Conservation (phyloP, 148 eudicot species). For the Rhododendron ferrugineum region DNA sequence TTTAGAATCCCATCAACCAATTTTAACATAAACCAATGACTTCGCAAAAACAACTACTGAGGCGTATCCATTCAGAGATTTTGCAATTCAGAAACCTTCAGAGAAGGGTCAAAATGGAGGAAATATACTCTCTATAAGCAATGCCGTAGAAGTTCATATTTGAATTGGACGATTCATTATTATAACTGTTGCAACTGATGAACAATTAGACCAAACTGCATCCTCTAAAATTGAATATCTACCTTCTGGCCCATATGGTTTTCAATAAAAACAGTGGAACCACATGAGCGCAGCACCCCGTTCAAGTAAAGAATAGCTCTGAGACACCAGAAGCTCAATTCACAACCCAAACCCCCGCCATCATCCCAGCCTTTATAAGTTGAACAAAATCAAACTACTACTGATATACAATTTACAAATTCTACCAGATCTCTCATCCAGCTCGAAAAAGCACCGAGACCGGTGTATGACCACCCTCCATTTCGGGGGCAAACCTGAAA, state of each 20-base stretch:
- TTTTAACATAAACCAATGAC: neutral
- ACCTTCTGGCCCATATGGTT: constrained; percentile 24
- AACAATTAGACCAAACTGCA: constrained; percentile 14
- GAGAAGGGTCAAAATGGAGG: neutral
- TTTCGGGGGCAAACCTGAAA: constrained; percentile 19
- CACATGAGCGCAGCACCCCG: constrained; percentile 28
- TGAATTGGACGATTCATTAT: constrained; percentile 7
- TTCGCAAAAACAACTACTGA: neutral
- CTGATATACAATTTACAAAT: constrained; percentile 73
- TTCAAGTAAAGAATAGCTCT: constrained; percentile 29
- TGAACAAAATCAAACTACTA: constrained; percentile 25
- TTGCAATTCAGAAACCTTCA: neutral
- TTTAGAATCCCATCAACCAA: neutral
- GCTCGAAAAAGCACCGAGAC: constrained; percentile 18
- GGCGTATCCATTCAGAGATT: neutral
- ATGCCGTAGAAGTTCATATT: neutral
- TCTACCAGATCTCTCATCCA: constrained; percentile 24
- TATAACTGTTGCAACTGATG: constrained; percentile 7
- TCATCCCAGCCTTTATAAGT: constrained; percentile 17
- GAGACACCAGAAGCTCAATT: constrained; percentile 18
- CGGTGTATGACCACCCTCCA: constrained; percentile 9
- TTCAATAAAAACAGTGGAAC: constrained; percentile 38
- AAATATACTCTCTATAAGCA: neutral
- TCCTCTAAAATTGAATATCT: constrained; percentile 18
- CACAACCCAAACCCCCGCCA: constrained; percentile 17